phyloP scores from a whole-genome alignment of 768 basidiomycete species.

The Obba rivulosa region DNA sequence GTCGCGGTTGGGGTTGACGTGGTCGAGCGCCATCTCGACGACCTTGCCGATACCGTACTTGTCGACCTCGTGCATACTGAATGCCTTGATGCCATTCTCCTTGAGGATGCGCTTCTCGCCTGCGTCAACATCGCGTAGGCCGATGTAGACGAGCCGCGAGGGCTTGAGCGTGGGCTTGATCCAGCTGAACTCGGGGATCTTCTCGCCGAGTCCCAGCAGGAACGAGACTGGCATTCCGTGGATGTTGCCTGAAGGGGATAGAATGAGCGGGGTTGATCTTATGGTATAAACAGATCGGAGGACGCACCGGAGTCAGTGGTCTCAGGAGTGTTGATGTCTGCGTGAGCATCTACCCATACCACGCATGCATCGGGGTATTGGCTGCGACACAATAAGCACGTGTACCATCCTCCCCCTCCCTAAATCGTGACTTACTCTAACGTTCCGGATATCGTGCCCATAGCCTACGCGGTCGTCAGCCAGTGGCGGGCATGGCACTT shows the following conservation, averaged over 20 bases:
- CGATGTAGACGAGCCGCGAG: conserved; percentile 89
- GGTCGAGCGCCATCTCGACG: conserved; percentile 93
- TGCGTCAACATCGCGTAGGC: conserved; percentile 87
- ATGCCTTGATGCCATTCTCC: conserved; percentile 74
- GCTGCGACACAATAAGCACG: conserved; percentile 30
- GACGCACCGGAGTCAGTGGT: conserved; percentile 67
- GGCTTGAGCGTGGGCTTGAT: conserved; percentile 62
- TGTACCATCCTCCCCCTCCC: neutral
- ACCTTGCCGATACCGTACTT: conserved; percentile 90
- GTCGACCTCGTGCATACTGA: conserved; percentile 62
- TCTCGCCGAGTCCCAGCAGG: conserved; percentile 51
- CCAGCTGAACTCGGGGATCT: conserved; percentile 46
- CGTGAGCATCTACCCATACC: conserved; percentile 96
- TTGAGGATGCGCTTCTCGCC: conserved; percentile 85
- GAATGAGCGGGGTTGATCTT: neutral
- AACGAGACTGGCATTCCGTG: conserved; percentile 99
- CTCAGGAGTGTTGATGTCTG: conserved; percentile 90
- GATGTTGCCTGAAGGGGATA: conserved; percentile 63
- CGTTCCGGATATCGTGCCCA: conserved; percentile 94
- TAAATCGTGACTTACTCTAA: conserved; percentile 48
- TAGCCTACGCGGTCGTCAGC: conserved; percentile 44
- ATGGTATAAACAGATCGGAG: neutral
- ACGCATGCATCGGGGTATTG: conserved; percentile 78
- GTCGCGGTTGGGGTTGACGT: conserved; percentile 82
- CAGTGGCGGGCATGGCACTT: too few relatives aligned